phyloP scores from a whole-genome alignment of 1,139 yeast genomes.

The Saccharomyces hybrid region DNA sequence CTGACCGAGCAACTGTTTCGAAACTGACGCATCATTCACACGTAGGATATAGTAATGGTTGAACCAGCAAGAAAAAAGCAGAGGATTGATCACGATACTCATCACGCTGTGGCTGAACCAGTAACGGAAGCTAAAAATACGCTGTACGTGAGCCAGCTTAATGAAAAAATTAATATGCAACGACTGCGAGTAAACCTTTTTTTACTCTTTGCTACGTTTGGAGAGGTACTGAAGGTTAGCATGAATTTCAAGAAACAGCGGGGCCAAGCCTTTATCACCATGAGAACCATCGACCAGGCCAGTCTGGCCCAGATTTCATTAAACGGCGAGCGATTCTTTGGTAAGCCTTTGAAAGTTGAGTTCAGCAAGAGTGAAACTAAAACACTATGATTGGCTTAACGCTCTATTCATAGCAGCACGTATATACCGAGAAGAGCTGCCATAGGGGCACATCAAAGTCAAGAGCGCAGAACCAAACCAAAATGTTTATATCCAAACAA shows the following conservation, averaged over 20 bases:
- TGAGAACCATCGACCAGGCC: slow-evolving; percentile 27
- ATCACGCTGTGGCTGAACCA: slow-evolving; percentile 22
- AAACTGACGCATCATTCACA: not conserved
- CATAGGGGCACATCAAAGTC: not conserved
- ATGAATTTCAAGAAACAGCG: slow-evolving; percentile 17
- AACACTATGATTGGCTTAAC: not conserved
- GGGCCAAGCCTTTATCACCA: slow-evolving; percentile 28
- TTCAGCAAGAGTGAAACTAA: slow-evolving; percentile 19
- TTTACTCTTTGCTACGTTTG: slow-evolving; percentile 26
- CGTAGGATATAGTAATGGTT: not conserved
- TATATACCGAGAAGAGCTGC: not conserved
- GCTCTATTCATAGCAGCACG: not conserved
- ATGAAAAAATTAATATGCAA: slow-evolving; percentile 17
- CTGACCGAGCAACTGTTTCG: not conserved
- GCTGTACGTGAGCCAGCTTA: slow-evolving; percentile 23
- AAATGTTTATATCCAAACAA: not conserved
- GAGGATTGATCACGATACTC: not conserved
- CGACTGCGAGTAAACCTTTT: slow-evolving; percentile 23
- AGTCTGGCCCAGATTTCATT: slow-evolving; percentile 24
- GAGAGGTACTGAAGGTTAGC: slow-evolving; percentile 26
- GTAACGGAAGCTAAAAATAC: slow-evolving; percentile 19
- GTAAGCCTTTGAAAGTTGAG: slow-evolving; percentile 18
- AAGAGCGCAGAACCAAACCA: not conserved
- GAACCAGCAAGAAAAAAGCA: slow-evolving; percentile 2
- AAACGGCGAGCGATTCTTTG: slow-evolving; percentile 24